These are phyloP conservation scores for Elsinoe fawcettii DNA, from an alignment of 2,329 filamentous ascomycete species.

Conservation along the genomic window DNA sequence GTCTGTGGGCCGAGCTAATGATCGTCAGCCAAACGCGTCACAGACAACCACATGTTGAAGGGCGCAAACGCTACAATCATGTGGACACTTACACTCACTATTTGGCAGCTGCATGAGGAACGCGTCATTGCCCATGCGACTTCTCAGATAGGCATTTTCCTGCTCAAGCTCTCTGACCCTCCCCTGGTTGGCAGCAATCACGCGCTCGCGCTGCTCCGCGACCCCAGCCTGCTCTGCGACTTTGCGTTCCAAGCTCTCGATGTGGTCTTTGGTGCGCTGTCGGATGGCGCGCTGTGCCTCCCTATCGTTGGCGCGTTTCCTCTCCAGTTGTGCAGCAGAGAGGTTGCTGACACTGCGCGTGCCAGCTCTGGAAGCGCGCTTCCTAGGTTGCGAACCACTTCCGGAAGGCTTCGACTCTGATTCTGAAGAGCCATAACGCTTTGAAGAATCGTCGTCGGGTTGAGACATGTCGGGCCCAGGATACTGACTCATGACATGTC, in stretches of 20 bases:
- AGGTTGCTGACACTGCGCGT: constrained; percentile 51
- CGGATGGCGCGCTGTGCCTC: constrained; percentile 54
- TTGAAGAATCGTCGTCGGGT: constrained; percentile 16
- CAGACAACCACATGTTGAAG: background rate
- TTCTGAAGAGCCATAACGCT: constrained; percentile 18
- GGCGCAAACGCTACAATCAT: background rate
- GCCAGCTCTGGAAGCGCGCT: constrained; percentile 46
- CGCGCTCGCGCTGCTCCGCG: constrained; percentile 40
- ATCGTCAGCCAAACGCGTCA: background rate
- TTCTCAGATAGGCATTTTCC: constrained; percentile 46
- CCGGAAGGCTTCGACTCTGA: constrained; percentile 17
- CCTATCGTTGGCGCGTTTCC: constrained; percentile 53
- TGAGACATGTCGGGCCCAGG: constrained; percentile 15
- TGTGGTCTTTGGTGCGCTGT: constrained; percentile 52
- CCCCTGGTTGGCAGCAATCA: constrained; percentile 43
- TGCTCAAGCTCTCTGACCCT: constrained; percentile 48
- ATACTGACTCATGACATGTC: constrained; percentile 19
- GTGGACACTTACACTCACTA: constrained; percentile 6
- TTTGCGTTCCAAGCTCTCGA: constrained; percentile 49
- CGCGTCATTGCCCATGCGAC: constrained; percentile 41
- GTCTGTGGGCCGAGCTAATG: background rate
- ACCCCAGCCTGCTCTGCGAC: constrained; percentile 46
- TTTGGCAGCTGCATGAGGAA: constrained; percentile 21
- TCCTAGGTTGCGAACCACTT: constrained; percentile 28
- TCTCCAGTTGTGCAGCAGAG: constrained; percentile 50